Percentiles rank a stretch among this genome's conserved stretches.
These are phyloP conservation scores for Chaetoscypha palmicola DNA, from an alignment of 2,329 filamentous ascomycete species.

Conservation along the genomic window DNA sequence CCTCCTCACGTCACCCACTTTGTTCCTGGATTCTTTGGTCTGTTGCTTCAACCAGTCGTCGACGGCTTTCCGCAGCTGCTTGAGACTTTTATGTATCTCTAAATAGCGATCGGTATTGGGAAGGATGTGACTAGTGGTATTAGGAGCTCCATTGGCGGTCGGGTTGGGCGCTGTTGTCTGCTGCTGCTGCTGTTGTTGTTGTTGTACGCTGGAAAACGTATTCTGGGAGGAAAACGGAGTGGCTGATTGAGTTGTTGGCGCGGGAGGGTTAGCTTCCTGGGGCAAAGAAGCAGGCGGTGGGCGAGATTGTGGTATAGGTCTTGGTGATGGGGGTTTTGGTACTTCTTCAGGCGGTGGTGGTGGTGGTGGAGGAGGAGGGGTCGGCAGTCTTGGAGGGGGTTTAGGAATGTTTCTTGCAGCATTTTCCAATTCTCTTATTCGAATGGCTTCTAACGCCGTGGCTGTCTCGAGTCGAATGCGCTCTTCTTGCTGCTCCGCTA, in stretches of 20 bases:
- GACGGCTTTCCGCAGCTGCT: conserved; percentile 44
- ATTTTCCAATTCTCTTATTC: conserved; percentile 40
- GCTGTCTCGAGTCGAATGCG: conserved; percentile 30
- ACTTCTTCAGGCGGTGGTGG: conserved; percentile 1
- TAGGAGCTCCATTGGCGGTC: not conserved
- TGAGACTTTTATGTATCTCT: conserved; percentile 61
- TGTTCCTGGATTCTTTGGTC: conserved; percentile 52
- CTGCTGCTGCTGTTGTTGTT: conserved; percentile 3
- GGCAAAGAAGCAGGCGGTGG: not conserved
- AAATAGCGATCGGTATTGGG: conserved; percentile 40
- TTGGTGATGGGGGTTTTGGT: not conserved
- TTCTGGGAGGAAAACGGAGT: no score
- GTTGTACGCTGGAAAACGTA: no score
- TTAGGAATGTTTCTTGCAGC: conserved; percentile 27
- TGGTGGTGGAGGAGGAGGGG: conserved; percentile 14
- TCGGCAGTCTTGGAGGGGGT: conserved; percentile 18
- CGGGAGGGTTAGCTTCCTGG: not conserved
- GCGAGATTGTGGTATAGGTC: not conserved
- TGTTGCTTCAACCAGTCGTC: conserved; percentile 43
- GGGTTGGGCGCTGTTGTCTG: not conserved
- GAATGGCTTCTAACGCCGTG: conserved; percentile 46
- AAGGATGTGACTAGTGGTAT: conserved; percentile 10
- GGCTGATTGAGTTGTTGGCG: conserved; percentile 1
- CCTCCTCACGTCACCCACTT: conserved; percentile 64
- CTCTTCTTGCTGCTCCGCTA: conserved; percentile 17